Conservation (phyloP, 768 basidiomycete species). For the Tricholoma terreum region DNA sequence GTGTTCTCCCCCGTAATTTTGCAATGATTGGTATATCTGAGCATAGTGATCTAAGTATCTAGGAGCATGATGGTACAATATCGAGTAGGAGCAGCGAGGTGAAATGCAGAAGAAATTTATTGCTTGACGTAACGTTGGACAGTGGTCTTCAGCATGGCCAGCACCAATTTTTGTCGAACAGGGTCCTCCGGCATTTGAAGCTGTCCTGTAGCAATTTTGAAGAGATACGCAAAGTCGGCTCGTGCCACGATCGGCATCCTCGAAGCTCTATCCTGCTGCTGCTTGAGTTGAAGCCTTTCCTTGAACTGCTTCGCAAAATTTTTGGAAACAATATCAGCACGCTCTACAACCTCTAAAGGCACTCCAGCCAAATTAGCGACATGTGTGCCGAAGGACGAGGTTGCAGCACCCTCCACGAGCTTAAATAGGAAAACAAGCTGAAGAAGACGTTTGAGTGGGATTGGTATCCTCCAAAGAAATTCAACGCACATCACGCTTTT, state of each 20-base stretch:
- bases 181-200: conserved; percentile 50
- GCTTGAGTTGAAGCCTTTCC: conserved; percentile 65
- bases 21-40: no score
- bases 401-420: conserved; percentile 82
- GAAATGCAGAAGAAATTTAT: conserved; percentile 1
- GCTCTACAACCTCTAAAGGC: conserved; percentile 75
- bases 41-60: no score
- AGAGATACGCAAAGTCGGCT: conserved; percentile 86
- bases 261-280: conserved; percentile 49
- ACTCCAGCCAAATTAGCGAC: conserved; percentile 96
- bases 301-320: conserved; percentile 89
- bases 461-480: neutral
- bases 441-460: conserved; percentile 1
- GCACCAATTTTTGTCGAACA: conserved; percentile 49
- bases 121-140: conserved; percentile 20
- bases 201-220: conserved; percentile 56
- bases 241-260: conserved; percentile 77
- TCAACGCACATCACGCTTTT: conserved; percentile 72
- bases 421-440: conserved; percentile 95
- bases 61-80: neutral
- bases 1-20: no score
- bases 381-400: conserved; percentile 89
- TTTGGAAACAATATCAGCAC: conserved; percentile 84
- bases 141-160: conserved; percentile 49
- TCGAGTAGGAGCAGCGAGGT: conserved; percentile 2